Percentiles rank a stretch among this genome's conserved stretches.
Conservation (phyloP, 1,284 basidiomycete species). For the Heterobasidion irregulare region DNA sequence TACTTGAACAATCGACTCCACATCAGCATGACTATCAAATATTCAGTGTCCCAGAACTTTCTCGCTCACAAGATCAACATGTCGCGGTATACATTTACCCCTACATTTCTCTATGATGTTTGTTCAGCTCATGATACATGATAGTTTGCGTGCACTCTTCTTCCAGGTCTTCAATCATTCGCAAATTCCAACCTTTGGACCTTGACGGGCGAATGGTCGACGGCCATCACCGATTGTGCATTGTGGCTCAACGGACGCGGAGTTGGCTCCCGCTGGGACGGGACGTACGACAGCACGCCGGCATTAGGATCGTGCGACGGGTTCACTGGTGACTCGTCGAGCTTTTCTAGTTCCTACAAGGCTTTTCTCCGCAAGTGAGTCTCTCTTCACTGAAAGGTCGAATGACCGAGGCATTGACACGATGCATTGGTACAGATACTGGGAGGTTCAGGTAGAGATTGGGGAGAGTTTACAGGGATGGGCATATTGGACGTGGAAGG, state of each 20-base stretch:
- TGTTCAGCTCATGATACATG: not conserved
- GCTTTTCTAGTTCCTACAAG: slow-evolving; percentile 59
- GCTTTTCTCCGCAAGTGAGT: slow-evolving; percentile 51
- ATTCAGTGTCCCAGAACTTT: slow-evolving; percentile 55
- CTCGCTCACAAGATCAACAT: slow-evolving; percentile 47
- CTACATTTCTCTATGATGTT: not conserved
- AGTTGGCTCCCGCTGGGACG: slow-evolving; percentile 69
- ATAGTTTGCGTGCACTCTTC: slow-evolving; percentile 13
- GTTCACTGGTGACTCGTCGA: slow-evolving; percentile 48
- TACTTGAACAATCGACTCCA: slow-evolving; percentile 1
- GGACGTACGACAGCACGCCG: slow-evolving; percentile 32
- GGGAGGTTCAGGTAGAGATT: slow-evolving; percentile 68
- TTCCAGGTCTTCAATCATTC: slow-evolving; percentile 23
- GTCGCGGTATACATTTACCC: slow-evolving; percentile 31
- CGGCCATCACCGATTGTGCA: slow-evolving; percentile 76
- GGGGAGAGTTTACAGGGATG: slow-evolving; percentile 66
- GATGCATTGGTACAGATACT: slow-evolving; percentile 39
- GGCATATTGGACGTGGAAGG: slow-evolving; percentile 85
- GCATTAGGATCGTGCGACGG: slow-evolving; percentile 51
- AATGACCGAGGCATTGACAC: not conserved
- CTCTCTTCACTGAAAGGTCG: not conserved
- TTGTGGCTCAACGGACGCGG: slow-evolving; percentile 66
- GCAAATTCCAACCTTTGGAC: slow-evolving; percentile 50
- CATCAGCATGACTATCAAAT: slow-evolving; percentile 72
- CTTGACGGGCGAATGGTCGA: slow-evolving; percentile 72